Base-by-base conservation (phyloP, 371 early-diverging fungal species). In the Dinochytrium kinnereticum region DNA sequence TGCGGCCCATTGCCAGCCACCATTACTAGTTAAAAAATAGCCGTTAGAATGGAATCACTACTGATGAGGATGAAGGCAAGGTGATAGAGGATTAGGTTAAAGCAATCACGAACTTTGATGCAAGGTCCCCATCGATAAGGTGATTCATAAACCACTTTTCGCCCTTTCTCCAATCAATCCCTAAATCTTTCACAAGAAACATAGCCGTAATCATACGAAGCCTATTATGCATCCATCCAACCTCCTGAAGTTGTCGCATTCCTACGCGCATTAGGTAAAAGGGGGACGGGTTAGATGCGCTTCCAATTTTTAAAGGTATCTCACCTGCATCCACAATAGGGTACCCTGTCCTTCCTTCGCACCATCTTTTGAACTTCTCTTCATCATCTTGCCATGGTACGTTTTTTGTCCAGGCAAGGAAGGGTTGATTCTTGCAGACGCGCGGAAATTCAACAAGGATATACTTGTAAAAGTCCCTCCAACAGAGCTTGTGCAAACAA, bases 1-100 rank as follows among this genome's bases (percentile, higher is more conserved):
- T 1, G 90, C 90, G 36, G 85, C 76, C 91, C 90, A 91, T 68
- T 91, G 90, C 92, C 92, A 92, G 0, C 91, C 91, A 13, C 92
- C 92, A 67, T 90, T 90, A 81, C 70, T 75, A 40, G 2, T 10
- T 21, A 55, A 10, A 30, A 10, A 10, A 24, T 15, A 55, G 57
- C 28, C 49, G 10, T 21, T 10, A 13, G 10, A 44, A 21, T 21
- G 21, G 10, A 21, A 13, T 10, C 21, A 21, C 21, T 44, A 44
- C 10, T 13, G 49, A 21, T 13, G 49, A 44, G 21, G 21, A 55
- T n/a, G n/a, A n/a, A n/a, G n/a, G n/a, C n/a, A n/a, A n/a, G n/a
- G n/a, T n/a, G n/a, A n/a, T n/a, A n/a, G n/a, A n/a, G n/a, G n/a
- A n/a, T n/a, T n/a, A n/a, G n/a, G n/a, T n/a, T n/a, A n/a, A n/a